Evolutionary conservation across 352 stramenopile genomes (phyloP).

Genomic region (Pythium grandisporangium): DNA sequence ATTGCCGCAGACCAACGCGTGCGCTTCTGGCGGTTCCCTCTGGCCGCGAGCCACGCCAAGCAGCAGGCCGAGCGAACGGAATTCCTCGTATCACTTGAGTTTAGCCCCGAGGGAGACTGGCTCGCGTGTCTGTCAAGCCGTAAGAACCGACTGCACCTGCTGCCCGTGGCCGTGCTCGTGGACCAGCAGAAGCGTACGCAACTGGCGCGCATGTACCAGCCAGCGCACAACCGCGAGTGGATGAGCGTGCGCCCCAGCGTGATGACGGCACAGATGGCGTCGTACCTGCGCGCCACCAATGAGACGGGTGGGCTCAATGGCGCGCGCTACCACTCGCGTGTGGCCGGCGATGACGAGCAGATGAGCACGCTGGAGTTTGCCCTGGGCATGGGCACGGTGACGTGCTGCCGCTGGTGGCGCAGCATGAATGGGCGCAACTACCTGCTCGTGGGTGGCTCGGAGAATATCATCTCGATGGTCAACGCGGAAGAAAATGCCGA

Average conservation of each 20-base stretch:
- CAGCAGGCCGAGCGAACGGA: conserved; percentile 37
- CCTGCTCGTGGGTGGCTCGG: conserved; percentile 64
- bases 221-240: conserved; percentile 49
- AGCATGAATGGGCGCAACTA: conserved; percentile 81
- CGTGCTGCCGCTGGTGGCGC: conserved; percentile 71
- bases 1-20: conserved; percentile 65
- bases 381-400: conserved; percentile 50
- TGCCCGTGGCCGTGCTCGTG: conserved; percentile 61
- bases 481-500: conserved; percentile 82
- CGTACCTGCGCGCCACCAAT: conserved; percentile 75
- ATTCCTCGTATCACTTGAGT: conserved; percentile 56
- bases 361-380: conserved; percentile 83
- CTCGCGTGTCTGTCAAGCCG: conserved; percentile 60
- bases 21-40: conserved; percentile 61
- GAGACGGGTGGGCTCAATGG: conserved; percentile 71
- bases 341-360: conserved; percentile 71
- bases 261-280: conserved; percentile 79
- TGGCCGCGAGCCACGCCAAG: conserved; percentile 49
- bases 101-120: conserved; percentile 83
- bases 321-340: conserved; percentile 72
- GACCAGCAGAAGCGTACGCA: conserved; percentile 38
- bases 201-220: conserved; percentile 43
- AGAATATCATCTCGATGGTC: conserved; percentile 77
- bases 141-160: conserved; percentile 71
- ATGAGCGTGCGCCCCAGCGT: conserved; percentile 60